Evolutionary conservation across 2,329 filamentous ascomycete genomes (phyloP).

Genomic region (Apiospora arundinis): DNA sequence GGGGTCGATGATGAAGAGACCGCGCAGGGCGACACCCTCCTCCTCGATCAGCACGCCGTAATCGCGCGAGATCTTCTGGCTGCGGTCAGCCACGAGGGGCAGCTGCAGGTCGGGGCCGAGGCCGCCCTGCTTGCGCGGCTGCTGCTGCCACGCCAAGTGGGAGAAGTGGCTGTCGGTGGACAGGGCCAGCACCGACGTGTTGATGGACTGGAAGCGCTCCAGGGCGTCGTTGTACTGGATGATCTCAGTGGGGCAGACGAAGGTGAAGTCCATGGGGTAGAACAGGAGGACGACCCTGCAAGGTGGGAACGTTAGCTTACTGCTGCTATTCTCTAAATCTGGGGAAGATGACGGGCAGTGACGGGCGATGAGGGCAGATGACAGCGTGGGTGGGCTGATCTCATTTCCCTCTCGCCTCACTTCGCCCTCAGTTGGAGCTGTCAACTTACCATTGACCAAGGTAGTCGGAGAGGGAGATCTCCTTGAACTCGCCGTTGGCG

Average conservation of each 20-base stretch:
- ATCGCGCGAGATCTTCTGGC: constrained; percentile 62
- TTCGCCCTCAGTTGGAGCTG: not conserved
- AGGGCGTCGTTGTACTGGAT: constrained; percentile 68
- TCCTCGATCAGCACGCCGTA: constrained; percentile 71
- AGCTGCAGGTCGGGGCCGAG: constrained; percentile 65
- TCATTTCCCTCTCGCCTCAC: not conserved
- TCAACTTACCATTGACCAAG: constrained; percentile 52
- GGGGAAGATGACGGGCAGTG: not conserved
- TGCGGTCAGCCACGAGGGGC: constrained; percentile 68
- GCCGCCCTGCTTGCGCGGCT: constrained; percentile 65
- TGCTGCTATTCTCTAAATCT: constrained; percentile 9
- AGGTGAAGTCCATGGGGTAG: constrained; percentile 73
- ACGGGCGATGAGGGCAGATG: not conserved
- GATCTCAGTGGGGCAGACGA: constrained; percentile 71
- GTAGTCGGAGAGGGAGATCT: constrained; percentile 52
- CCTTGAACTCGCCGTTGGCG: constrained; percentile 54
- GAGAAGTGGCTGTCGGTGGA: constrained; percentile 67
- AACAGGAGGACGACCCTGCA: constrained; percentile 69
- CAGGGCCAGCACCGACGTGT: constrained; percentile 65
- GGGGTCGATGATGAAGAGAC: constrained; percentile 71
- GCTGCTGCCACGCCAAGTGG: constrained; percentile 63
- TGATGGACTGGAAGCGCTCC: constrained; percentile 64
- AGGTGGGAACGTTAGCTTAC: not conserved
- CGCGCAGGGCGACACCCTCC: constrained; percentile 67
- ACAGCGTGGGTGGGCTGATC: not conserved